Evolutionary conservation across 208 protist genomes (phyloP).

Genomic region (Borovskyia barvae): DNA sequence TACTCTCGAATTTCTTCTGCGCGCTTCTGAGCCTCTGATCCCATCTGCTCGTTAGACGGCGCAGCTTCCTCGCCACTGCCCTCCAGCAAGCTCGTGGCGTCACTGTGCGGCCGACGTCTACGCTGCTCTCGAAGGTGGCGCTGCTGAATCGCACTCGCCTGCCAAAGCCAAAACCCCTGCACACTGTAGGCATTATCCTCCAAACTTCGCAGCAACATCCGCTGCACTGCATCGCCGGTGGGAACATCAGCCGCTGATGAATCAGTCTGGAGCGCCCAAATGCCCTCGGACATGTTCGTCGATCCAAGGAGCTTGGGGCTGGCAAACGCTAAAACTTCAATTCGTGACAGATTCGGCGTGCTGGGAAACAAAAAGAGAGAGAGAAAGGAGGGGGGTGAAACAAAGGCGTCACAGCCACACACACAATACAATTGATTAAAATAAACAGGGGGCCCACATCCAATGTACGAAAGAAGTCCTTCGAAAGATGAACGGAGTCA

Average conservation of each 20-base stretch:
- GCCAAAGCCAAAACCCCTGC: constrained; percentile 33
- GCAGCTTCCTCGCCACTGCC: background rate
- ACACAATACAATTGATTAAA: background rate
- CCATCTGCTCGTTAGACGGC: constrained; percentile 1
- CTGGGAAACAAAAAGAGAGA: background rate
- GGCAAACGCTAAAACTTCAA: too few relatives aligned
- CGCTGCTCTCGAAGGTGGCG: constrained; percentile 19
- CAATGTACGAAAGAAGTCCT: background rate
- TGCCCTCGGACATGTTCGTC: constrained; percentile 1
- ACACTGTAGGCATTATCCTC: constrained; percentile 33
- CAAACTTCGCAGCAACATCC: constrained; percentile 20
- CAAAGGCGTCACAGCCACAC: background rate
- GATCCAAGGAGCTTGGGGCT: background rate
- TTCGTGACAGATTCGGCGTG: background rate
- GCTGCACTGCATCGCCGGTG: constrained; percentile 19
- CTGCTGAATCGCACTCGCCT: constrained; percentile 25
- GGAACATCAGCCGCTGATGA: constrained; percentile 4
- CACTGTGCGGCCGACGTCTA: constrained; percentile 15
- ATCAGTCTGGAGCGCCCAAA: constrained; percentile 10
- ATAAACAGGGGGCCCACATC: background rate
- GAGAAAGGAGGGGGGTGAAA: background rate
- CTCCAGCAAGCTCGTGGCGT: background rate
- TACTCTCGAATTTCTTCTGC: constrained; percentile 22
- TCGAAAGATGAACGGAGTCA: background rate
- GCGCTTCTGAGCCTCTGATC: constrained; percentile 5